A percentile compares a stretch with the other conserved stretches of the same genome.
phyloP scores from a whole-genome alignment of 495 filamentous ascomycete species.

The Daldinia grandis region DNA sequence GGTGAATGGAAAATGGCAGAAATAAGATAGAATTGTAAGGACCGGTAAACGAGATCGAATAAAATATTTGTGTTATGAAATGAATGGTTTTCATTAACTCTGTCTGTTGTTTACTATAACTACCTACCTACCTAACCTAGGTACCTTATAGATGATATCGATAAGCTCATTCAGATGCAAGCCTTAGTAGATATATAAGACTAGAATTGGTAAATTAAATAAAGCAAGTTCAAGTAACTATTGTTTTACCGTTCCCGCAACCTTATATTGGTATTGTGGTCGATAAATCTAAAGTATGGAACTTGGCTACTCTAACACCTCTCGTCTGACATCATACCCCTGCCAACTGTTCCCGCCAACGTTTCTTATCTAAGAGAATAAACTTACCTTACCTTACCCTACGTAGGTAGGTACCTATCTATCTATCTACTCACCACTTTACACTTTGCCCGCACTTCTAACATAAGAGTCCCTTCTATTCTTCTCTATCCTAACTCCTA shows the following conservation, averaged over 20 bases:
- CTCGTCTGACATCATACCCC: slow-evolving; percentile 3
- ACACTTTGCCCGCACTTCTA: not conserved
- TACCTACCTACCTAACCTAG: not conserved
- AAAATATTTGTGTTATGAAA: not conserved
- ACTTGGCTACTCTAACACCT: not conserved
- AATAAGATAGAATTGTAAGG: slow-evolving; percentile 4
- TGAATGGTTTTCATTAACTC: not conserved
- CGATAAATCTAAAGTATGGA: not conserved
- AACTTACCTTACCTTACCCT: slow-evolving; percentile 11
- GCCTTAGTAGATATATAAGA: not conserved
- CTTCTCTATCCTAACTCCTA: not conserved
- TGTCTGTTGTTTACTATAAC: too few species aligned
- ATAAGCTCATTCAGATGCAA: not conserved
- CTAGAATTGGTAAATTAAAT: not conserved
- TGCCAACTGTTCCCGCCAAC: not conserved
- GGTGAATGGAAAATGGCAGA: slow-evolving; percentile 16
- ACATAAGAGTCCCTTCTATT: not conserved
- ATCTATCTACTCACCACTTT: not conserved
- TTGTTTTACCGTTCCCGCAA: not conserved
- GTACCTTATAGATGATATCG: not conserved
- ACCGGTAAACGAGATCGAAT: not conserved
- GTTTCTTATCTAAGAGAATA: not conserved
- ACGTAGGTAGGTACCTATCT: not conserved
- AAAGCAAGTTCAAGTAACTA: not conserved
- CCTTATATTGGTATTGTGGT: not conserved